Evolutionary conservation across 2,329 filamentous ascomycete species (phyloP).

Genomic region (Stagonosporopsis cucurbitacearum): DNA sequence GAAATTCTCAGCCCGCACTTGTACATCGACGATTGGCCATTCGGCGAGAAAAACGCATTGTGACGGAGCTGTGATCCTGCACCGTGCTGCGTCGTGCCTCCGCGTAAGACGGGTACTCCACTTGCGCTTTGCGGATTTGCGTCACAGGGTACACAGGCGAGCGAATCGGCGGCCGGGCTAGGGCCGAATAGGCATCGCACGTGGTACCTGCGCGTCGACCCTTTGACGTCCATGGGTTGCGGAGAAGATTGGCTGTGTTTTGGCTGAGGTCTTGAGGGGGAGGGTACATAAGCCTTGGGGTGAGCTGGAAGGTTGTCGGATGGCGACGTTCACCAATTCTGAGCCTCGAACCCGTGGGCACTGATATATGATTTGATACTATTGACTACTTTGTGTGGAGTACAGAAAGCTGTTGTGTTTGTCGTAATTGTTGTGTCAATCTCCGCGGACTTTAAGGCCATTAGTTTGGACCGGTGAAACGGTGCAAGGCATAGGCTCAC

Average conservation of each 20-base stretch:
- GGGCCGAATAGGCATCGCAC: conserved; percentile 8
- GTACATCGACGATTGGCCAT: conserved; percentile 5
- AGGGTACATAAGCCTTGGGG: conserved; percentile 8
- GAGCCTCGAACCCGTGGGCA: not conserved
- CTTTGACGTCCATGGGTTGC: conserved; percentile 11
- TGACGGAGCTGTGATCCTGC: conserved; percentile 16
- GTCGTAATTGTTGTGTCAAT: conserved; percentile 9
- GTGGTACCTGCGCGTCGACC: conserved; percentile 15
- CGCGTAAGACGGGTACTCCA: conserved; percentile 9
- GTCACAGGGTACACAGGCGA: conserved; percentile 6
- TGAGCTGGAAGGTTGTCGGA: not conserved
- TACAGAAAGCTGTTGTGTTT: not conserved
- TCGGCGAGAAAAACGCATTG: conserved; percentile 6
- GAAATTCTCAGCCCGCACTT: not conserved
- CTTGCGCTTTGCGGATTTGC: conserved; percentile 5
- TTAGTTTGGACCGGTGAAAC: not conserved
- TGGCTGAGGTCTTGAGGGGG: not conserved
- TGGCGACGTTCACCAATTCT: not conserved
- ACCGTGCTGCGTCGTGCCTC: conserved; percentile 7
- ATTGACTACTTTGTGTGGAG: not conserved
- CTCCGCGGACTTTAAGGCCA: conserved; percentile 9
- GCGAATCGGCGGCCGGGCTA: conserved; percentile 8
- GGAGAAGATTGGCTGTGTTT: conserved; percentile 11
- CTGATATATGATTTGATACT: not conserved
- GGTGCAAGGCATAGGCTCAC: not conserved